These are phyloP conservation scores for Erodium trifolium DNA, from an alignment of 441 rosid species.

Conservation along the genomic window DNA sequence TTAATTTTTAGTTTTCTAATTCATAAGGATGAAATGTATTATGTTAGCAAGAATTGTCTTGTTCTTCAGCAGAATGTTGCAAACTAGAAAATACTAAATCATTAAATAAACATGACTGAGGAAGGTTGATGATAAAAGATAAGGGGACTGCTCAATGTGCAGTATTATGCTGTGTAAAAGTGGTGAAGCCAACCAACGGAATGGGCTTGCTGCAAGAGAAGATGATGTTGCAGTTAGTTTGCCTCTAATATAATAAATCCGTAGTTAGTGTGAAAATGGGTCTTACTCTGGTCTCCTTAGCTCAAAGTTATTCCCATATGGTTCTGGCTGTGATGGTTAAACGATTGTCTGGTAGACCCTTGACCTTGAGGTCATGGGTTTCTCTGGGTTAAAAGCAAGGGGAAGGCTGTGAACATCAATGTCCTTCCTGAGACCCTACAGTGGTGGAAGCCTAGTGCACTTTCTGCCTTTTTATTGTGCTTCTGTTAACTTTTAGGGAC, in stretches of 20 bases:
- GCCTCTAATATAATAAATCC: neutral
- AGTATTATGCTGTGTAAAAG: neutral
- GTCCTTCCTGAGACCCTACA: neutral
- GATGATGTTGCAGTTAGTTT: neutral
- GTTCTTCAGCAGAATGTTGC: neutral
- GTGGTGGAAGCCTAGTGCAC: neutral
- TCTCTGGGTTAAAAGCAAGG: slow-evolving; percentile 1
- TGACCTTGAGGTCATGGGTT: neutral
- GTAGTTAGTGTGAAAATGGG: neutral
- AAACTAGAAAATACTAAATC: neutral
- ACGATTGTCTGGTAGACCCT: neutral
- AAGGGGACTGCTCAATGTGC: neutral
- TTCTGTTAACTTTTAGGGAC: neutral
- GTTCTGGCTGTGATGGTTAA: slow-evolving; percentile 5
- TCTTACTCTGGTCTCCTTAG: neutral
- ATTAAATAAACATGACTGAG: neutral
- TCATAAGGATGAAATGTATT: neutral
- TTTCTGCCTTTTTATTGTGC: neutral
- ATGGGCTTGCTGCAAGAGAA: neutral
- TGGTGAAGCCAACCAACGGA: neutral
- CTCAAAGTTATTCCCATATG: neutral
- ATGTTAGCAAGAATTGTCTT: neutral
- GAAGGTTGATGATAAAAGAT: neutral
- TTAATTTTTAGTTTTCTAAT: neutral
- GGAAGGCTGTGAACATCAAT: neutral